Evolutionary conservation across 495 filamentous ascomycete genomes (phyloP), one percentile per base, ranked within the genome.

Genomic region (Penicillium paxilli): DNA sequence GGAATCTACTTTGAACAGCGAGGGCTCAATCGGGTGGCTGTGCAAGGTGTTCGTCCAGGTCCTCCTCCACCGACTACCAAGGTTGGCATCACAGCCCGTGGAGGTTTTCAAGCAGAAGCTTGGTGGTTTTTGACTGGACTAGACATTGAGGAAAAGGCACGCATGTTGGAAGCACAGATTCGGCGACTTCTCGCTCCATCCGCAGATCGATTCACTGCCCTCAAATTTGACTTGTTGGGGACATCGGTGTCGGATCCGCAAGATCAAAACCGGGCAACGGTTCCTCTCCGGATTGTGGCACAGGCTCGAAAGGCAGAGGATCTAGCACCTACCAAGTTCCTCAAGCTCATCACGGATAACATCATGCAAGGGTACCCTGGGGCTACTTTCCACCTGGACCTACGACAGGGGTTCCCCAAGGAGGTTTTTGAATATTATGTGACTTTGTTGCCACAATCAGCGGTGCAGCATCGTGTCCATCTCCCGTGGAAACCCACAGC

Each of bases 1-100:
- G 62, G 78, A 28, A 70, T 83, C 45, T 59, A 71, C 19, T 73
- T 86, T 44, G 71, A 75, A 40, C 68, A 78, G 60, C 60, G 69
- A 19, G 72, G 72, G 14, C 26, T 62, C 48, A 68, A 81, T 38
- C 67, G 68, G 19, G 63, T 67, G 11, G 61, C 64, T 22, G 45
- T 67, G 14, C 62, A 54, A n/a, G 64, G 64, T 1, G 64, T 65
- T 17, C 52, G 49, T 26, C 65, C 52, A 59, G 75, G 60, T 28
- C 63, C 49, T 42, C 79, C 82, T 24, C 82, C 82, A 8, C 70
- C 79, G 2, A 83, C 80, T 11, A 83, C 81, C 7, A 83, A 84
- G 59, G 69, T 82, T 5, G 80, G 73, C n/a, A 74, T 83, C 45
- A 78, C 75, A 12, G 74, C 77, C 2, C 65, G 66, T 9, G 76